Evolutionary conservation across 768 basidiomycete species (phyloP).

Genomic region (Favolaschia claudopus): DNA sequence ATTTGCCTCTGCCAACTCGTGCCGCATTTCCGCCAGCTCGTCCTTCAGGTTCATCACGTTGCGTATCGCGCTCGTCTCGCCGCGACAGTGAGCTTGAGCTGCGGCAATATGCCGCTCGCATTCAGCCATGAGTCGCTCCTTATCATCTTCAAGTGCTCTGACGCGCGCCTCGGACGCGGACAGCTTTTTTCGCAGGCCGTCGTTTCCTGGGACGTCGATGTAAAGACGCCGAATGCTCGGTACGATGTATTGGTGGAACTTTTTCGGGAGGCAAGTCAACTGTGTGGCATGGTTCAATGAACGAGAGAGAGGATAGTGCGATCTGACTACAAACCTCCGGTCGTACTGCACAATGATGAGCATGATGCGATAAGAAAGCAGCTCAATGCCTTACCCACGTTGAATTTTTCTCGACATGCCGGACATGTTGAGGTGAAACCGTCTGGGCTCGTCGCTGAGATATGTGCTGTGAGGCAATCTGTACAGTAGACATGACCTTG

Average conservation of each 20-base stretch:
- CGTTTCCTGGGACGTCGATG: conserved; percentile 41
- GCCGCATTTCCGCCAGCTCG: neutral
- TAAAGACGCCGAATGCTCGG: conserved; percentile 60
- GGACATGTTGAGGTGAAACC: conserved; percentile 59
- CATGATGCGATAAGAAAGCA: neutral
- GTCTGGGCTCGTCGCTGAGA: conserved; percentile 43
- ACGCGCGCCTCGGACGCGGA: conserved; percentile 47
- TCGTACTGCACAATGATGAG: conserved; percentile 30
- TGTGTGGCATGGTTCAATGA: conserved; percentile 33
- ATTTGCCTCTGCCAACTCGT: neutral
- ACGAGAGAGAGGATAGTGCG: no score
- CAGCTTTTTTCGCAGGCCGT: conserved; percentile 41
- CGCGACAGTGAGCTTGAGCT: conserved; percentile 38
- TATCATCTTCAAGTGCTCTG: conserved; percentile 45
- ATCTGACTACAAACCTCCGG: conserved; percentile 42
- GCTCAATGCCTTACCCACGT: conserved; percentile 48
- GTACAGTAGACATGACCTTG: conserved; percentile 72
- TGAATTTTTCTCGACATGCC: conserved; percentile 62
- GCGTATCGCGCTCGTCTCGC: conserved; percentile 33
- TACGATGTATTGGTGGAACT: conserved; percentile 56
- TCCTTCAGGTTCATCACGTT: conserved; percentile 16
- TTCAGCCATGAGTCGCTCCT: conserved; percentile 50
- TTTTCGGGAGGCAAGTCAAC: conserved; percentile 54
- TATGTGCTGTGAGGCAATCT: conserved; percentile 56
- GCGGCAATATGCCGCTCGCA: conserved; percentile 50